These are phyloP conservation scores for Gossypium raimondii DNA, from an alignment of 345 rosid species.

Conservation along the genomic window DNA sequence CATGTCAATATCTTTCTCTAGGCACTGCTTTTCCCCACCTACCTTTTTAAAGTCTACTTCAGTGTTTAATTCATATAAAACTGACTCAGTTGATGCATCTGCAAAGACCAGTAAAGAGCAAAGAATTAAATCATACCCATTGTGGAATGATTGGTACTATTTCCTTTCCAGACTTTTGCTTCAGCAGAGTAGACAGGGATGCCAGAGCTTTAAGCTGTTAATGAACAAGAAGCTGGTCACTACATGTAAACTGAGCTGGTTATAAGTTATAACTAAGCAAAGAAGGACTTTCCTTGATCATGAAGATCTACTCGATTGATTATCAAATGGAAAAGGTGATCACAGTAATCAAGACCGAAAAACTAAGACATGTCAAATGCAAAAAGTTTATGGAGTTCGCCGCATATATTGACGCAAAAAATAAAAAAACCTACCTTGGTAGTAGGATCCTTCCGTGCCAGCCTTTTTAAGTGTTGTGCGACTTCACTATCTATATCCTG, in stretches of 20 bases:
- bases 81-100: not conserved
- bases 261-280: not conserved
- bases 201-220: slow-evolving; percentile 86
- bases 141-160: slow-evolving; percentile 66
- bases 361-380: not conserved
- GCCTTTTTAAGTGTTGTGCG: slow-evolving; percentile 74
- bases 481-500: slow-evolving; percentile 85
- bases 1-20: not conserved
- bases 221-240: slow-evolving; percentile 18
- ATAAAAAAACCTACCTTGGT: slow-evolving; percentile 57
- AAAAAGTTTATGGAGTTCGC: not conserved
- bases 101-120: not conserved
- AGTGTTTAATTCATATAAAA: not conserved
- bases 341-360: not conserved
- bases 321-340: not conserved
- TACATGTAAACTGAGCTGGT: slow-evolving; percentile 8
- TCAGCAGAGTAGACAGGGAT: slow-evolving; percentile 53
- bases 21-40: not conserved
- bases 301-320: not conserved
- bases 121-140: slow-evolving; percentile 57
- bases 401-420: not conserved
- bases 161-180: slow-evolving; percentile 73
- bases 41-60: not conserved
- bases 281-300: not conserved
- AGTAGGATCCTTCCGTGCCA: slow-evolving; percentile 80